Base-by-base conservation (phyloP, 202 grass and related monocot species). In the Carex arenaria region DNA sequence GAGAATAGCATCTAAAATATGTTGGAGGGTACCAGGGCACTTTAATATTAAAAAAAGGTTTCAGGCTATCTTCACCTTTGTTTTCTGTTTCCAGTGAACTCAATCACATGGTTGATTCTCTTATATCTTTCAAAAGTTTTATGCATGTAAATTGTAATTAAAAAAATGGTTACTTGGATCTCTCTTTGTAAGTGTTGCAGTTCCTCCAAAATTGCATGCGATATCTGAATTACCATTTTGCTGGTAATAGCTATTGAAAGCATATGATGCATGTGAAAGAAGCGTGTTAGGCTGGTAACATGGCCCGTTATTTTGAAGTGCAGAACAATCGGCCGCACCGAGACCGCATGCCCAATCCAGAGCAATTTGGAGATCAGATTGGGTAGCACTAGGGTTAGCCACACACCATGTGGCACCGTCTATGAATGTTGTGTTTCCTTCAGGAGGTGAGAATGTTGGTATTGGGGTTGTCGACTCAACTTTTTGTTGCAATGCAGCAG, bases 181-280 rank as follows among this genome's bases (percentile, higher is more conserved):
- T 51, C 88, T 93, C 59, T 86, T 92, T 47, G 82, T 91, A 87
- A 93, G 72, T 59, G 89, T 61, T 3, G 87, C 95, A 0, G 95
- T 86, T 38, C 95, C 95, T 18, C 95, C 95, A 20, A 98, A 95
- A 85, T 98, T 93, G 87, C 95, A 98, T 7, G 95, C 89, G 53
- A 98, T 85, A 77, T 93, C 95, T 3, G 89, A 92, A 73, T 95
- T 98, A 63, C 95, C 95, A 52, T 95, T 98, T 85, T 98, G 93
- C 91, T 98, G 95, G 83, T 98, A 98, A 90, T 95, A 95, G 91
- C 84, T 89, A 85, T 98, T 98, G 90, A 98, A 98, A 78, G 91
- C 95, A 76, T 87, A 98, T 42, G 95, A 98, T 61, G 91, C 92
- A 49, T 98, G 95, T 14, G 88, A 85, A 60, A 98, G 89, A 36